Evolutionary conservation across 1,139 yeast genomes (phyloP).

Genomic region (Suhomyces anneliseae): DNA sequence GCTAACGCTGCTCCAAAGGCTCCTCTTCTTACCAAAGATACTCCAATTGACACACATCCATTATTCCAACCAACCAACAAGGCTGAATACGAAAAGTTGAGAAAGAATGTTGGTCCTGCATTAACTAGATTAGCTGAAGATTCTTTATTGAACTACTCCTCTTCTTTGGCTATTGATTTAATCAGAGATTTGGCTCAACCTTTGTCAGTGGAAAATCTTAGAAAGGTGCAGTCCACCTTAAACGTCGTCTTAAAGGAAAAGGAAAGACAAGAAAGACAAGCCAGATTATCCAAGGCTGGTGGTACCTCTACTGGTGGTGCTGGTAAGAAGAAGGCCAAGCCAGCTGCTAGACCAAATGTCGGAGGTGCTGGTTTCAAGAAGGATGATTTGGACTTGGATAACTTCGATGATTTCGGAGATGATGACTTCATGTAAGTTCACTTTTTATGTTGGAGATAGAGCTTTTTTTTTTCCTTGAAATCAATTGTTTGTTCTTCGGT

Average conservation of each 20-base stretch:
- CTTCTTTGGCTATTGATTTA: constrained; percentile 78
- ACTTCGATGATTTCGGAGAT: constrained; percentile 62
- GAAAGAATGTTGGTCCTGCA: constrained; percentile 74
- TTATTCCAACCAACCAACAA: constrained; percentile 79
- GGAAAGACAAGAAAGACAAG: constrained; percentile 85
- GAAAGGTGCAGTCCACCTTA: constrained; percentile 84
- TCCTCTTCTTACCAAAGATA: constrained; percentile 55
- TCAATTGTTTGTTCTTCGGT: not conserved
- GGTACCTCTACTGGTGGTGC: constrained; percentile 92
- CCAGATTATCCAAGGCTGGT: constrained; percentile 74
- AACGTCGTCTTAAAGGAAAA: constrained; percentile 81
- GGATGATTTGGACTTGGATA: constrained; percentile 56
- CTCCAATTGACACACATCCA: constrained; percentile 73
- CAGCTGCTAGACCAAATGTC: constrained; percentile 68
- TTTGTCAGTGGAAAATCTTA: constrained; percentile 72
- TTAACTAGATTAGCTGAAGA: constrained; percentile 64
- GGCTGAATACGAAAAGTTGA: constrained; percentile 77
- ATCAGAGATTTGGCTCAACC: constrained; percentile 84
- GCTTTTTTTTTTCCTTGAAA: not conserved
- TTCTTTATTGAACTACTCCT: constrained; percentile 66
- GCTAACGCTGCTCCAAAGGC: constrained; percentile 41
- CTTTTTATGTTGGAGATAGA: constrained; percentile 1
- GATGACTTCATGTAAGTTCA: constrained; percentile 83
- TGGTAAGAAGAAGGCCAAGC: constrained; percentile 91
- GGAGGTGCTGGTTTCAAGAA: constrained; percentile 74